A percentile compares a stretch with the other conserved stretches of the same genome.
Evolutionary conservation across 2,329 filamentous ascomycete genomes (phyloP).

Genomic region (Botrytis pseudocinerea): DNA sequence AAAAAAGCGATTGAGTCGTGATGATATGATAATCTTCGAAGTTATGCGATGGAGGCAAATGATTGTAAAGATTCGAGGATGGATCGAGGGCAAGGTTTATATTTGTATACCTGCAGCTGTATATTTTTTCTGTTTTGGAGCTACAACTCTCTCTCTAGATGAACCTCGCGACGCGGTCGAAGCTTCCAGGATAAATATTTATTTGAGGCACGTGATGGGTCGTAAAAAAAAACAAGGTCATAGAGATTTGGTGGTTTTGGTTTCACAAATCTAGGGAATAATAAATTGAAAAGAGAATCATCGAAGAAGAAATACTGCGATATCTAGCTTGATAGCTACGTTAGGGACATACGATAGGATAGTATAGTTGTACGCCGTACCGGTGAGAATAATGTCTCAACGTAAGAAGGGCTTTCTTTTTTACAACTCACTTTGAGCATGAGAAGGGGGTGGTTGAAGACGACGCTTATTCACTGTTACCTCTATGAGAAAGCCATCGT

Average conservation of each 20-base stretch:
- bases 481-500: too few relatives aligned
- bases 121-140: constrained; percentile 18
- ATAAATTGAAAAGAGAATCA: background rate
- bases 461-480: too few relatives aligned
- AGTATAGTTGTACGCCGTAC: background rate
- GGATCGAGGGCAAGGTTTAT: constrained; percentile 16
- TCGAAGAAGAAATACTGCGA: background rate
- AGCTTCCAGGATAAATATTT: constrained; percentile 25
- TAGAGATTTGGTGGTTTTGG: background rate
- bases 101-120: constrained; percentile 15
- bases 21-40: constrained; percentile 20
- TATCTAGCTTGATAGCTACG: background rate
- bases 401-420: background rate
- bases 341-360: background rate
- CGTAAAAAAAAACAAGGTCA: background rate
- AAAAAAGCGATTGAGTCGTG: constrained; percentile 22
- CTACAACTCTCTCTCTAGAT: constrained; percentile 23
- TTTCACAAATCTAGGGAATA: too few relatives aligned
- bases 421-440: background rate
- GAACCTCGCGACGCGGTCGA: constrained; percentile 26
- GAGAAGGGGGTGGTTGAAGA: too few relatives aligned
- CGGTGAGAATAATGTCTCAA: background rate
- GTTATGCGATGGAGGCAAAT: constrained; percentile 15
- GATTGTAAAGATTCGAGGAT: constrained; percentile 16
- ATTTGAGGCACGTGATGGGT: constrained; percentile 16